These are phyloP conservation scores for Carnegiea gigantea DNA, from an alignment of 179 eudicot genomes.

Conservation along the genomic window DNA sequence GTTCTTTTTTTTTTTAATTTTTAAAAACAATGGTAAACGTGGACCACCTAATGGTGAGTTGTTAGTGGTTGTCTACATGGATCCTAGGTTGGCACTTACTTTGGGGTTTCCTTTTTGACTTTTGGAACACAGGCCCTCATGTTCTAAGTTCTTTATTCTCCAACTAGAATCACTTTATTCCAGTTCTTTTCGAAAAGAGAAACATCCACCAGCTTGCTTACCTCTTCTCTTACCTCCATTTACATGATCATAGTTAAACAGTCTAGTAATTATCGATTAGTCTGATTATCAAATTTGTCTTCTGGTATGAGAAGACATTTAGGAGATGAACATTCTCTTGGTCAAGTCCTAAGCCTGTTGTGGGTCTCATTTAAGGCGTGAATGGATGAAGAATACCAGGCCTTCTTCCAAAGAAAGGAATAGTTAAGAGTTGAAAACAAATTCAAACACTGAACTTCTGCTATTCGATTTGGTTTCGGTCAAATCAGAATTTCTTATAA, in stretches of 20 bases:
- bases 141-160: conserved; percentile 9
- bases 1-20: neutral
- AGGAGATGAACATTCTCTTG: neutral
- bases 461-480: too few species aligned
- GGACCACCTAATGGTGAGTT: conserved; percentile 13
- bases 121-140: too few species aligned
- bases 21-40: too few species aligned
- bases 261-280: conserved; percentile 17
- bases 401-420: neutral
- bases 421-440: too few species aligned
- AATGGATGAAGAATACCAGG: neutral
- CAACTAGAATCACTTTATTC: conserved; percentile 23
- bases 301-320: neutral
- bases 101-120: too few species aligned
- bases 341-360: neutral
- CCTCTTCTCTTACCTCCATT: conserved; percentile 3
- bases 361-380: too few species aligned
- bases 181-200: conserved; percentile 13
- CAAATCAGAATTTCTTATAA: neutral
- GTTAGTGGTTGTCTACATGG: conserved; percentile 19
- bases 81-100: conserved; percentile 20
- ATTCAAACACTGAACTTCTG: too few species aligned
- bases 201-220: conserved; percentile 16
- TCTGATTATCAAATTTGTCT: neutral
- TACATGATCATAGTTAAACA: neutral